A percentile compares a stretch with the other conserved stretches of the same genome.
Conservation (phyloP, 768 basidiomycete genomes). For the Gymnopilus dilepis region DNA sequence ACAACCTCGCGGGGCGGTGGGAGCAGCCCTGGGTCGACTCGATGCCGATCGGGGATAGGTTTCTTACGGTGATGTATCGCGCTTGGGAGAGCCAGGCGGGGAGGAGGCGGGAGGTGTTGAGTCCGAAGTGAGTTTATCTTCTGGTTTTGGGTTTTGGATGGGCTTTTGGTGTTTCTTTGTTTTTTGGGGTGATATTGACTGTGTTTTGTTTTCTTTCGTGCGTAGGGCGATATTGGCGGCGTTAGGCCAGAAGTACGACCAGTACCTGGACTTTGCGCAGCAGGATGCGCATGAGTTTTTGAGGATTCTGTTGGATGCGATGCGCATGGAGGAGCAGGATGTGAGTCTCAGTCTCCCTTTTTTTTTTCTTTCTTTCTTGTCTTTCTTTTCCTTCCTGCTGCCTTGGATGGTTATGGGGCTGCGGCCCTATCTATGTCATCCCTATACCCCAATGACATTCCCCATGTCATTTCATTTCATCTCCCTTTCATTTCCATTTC, state of each 20-base stretch:
- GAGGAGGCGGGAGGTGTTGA: slow-evolving; percentile 57
- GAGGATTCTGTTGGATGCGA: slow-evolving; percentile 85
- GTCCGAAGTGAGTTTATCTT: slow-evolving; percentile 62
- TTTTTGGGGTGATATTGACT: not conserved
- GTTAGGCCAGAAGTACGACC: slow-evolving; percentile 87
- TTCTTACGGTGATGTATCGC: slow-evolving; percentile 60
- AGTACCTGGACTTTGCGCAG: slow-evolving; percentile 94
- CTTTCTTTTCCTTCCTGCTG: slow-evolving; percentile 5
- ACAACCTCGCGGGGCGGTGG: slow-evolving; percentile 53
- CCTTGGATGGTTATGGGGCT: too few species aligned
- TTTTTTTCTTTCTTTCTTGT: slow-evolving; percentile 10
- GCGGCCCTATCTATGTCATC: too few species aligned
- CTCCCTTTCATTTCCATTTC: too few species aligned
- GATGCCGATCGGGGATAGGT: slow-evolving; percentile 76
- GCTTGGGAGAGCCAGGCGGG: slow-evolving; percentile 69
- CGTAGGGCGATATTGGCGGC: slow-evolving; percentile 64
- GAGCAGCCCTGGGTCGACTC: slow-evolving; percentile 59
- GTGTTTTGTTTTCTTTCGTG: slow-evolving; percentile 2
- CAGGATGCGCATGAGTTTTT: slow-evolving; percentile 97
- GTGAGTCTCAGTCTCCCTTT: slow-evolving; percentile 44
- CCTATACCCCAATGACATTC: too few species aligned
- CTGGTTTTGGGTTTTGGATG: too few species aligned
- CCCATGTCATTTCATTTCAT: too few species aligned
- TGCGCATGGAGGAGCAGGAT: slow-evolving; percentile 95
- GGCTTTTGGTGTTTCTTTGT: not conserved